Percentiles rank a stretch among this genome's conserved stretches.
Conservation (phyloP, 2,329 filamentous ascomycete genomes). For the Fusarium duplospermum region DNA sequence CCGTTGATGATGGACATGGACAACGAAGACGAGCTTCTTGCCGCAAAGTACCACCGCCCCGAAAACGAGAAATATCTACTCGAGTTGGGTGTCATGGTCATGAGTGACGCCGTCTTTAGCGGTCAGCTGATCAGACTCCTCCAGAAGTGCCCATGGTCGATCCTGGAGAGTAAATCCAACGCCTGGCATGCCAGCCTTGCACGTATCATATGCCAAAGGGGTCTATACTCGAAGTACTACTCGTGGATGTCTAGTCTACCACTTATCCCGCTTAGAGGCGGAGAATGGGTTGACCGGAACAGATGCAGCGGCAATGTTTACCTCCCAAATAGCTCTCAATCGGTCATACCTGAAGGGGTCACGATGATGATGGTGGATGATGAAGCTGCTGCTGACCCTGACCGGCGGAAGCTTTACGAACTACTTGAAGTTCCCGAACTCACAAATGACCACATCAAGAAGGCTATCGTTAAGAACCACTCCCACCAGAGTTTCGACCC, state of each 20-base stretch:
- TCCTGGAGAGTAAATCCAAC: not conserved
- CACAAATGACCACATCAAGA: not conserved
- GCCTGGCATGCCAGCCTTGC: not conserved
- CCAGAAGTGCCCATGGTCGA: not conserved
- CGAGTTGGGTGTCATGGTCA: not conserved
- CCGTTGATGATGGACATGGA: not conserved
- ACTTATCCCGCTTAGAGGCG: not conserved
- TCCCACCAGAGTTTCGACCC: not conserved
- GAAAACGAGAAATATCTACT: not conserved
- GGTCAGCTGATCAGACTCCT: not conserved
- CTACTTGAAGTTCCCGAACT: not conserved
- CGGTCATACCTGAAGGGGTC: constrained; percentile 3
- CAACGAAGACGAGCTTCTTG: not conserved
- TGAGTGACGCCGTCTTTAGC: not conserved
- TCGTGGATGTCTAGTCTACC: not conserved
- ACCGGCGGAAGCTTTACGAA: not conserved
- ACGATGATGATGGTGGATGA: not conserved
- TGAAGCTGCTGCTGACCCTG: not conserved
- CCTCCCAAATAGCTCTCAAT: not conserved
- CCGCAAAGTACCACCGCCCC: not conserved
- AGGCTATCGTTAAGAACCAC: not conserved
- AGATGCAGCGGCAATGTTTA: not conserved
- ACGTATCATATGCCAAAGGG: not conserved
- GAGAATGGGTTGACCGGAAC: not conserved
- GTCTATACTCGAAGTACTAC: not conserved